These are phyloP conservation scores for Epichloe bromicola DNA, from an alignment of 2,329 filamentous ascomycete species.

Conservation along the genomic window DNA sequence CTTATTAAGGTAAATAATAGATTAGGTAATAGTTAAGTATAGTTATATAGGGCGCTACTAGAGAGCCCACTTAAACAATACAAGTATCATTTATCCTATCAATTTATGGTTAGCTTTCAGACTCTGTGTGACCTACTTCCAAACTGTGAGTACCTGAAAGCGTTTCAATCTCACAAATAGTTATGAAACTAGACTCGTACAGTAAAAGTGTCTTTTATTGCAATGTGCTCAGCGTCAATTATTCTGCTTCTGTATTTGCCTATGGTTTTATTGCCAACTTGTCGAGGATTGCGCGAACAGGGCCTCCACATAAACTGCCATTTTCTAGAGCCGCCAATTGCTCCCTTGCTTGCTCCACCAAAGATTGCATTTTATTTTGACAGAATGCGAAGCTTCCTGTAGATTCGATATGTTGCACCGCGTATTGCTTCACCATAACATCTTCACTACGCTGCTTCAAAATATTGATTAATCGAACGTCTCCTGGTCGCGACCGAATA, in stretches of 20 bases:
- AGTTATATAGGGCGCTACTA: no score
- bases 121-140: no score
- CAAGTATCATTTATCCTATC: no score
- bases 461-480: constrained; percentile 3
- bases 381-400: constrained; percentile 3
- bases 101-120: no score
- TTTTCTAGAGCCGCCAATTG: neutral
- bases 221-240: neutral
- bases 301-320: neutral
- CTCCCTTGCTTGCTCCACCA: neutral
- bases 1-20: no score
- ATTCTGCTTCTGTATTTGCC: neutral
- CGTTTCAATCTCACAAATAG: no score
- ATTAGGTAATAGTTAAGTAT: no score
- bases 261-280: neutral
- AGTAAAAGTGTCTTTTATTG: no score
- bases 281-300: neutral
- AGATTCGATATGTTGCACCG: constrained; percentile 2
- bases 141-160: no score
- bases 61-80: no score
- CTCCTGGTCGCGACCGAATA: constrained; percentile 2
- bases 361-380: neutral
- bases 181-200: no score
- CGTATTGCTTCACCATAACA: constrained; percentile 3
- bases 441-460: constrained; percentile 4